Evolutionary conservation across 2,329 filamentous ascomycete species (phyloP), one percentile per base, ranked within the genome.

Genomic region (Aspergillus fumigatus): DNA sequence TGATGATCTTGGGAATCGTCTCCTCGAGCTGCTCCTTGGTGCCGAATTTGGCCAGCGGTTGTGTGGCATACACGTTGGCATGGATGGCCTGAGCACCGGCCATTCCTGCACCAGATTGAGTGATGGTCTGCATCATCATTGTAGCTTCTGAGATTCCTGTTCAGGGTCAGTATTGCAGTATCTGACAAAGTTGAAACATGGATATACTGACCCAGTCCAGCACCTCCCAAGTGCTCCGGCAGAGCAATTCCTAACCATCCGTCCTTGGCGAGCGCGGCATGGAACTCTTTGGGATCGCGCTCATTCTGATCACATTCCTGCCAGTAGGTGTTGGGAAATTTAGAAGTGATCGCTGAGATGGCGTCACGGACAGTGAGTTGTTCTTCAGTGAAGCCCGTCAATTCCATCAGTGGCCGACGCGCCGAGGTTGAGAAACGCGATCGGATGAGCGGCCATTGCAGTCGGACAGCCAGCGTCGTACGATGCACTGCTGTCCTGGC

Each of bases 61-160:
- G 89, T 0, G 89, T 92, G 14, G 75, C 75, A 62, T 77, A 77
- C 29, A 77, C 74, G 59, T 84, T 84, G 23, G 81, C 82, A 56
- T 84, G 82, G 23, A 84, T 82, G 1, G 80, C 77, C 59, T 84
- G 82, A 0, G 82, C 82, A 1, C 82, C 82, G 17, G 88, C 88
- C 79, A 94, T 91, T 3, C 90, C 90, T 3, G 90, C 90, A 0
- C 90, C 90, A 1, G 69, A 71, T 74, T 92, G 88, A 0, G 87
- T 79, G 55, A 92, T 89, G 2, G 89, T 89, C 66, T 95, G 90
- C 79, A 94, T 82, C 89, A 94, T 93, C 82, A 93, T 89, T 0
- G 87, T 90, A 0, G 90, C 90, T 69, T 94, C 90, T 0, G 88
- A 87, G 38, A 95, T 91, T 4, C 70, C 70, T 72, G 47, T 17